These are phyloP conservation scores for Austroboletus niveus DNA, from an alignment of 1,284 basidiomycete species.

Conservation along the genomic window DNA sequence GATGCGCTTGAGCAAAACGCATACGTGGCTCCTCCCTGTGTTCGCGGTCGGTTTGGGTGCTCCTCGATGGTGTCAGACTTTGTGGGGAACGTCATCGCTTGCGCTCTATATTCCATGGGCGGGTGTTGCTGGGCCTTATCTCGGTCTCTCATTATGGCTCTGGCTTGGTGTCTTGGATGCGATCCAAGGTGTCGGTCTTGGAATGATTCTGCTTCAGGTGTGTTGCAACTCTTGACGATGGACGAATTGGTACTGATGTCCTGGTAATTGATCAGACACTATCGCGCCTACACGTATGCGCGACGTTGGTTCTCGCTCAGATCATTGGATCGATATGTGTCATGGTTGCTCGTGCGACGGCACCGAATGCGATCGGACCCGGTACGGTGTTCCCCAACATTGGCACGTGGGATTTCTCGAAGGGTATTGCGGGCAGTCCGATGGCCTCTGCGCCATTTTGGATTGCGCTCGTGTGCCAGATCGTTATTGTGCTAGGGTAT, in stretches of 20 bases:
- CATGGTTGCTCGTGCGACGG: conserved; percentile 84
- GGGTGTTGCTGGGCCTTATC: conserved; percentile 78
- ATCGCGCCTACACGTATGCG: conserved; percentile 89
- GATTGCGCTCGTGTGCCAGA: conserved; percentile 77
- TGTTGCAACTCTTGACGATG: conserved; percentile 4
- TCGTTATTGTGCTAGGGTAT: conserved; percentile 87
- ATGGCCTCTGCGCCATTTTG: conserved; percentile 84
- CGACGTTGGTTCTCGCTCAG: conserved; percentile 85
- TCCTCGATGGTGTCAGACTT: conserved; percentile 91
- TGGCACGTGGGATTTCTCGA: conserved; percentile 80
- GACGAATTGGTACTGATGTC: conserved; percentile 2
- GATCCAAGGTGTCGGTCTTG: conserved; percentile 88
- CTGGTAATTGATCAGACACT: conserved; percentile 53
- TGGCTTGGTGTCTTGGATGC: conserved; percentile 94
- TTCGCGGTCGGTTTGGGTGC: conserved; percentile 92
- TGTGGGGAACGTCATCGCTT: conserved; percentile 87
- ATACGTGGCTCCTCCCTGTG: conserved; percentile 90
- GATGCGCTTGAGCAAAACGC: conserved; percentile 86
- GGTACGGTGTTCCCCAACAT: conserved; percentile 90
- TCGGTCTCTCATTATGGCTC: conserved; percentile 85
- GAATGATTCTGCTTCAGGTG: conserved; percentile 89
- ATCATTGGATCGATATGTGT: conserved; percentile 80
- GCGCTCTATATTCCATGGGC: conserved; percentile 92
- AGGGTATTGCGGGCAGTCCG: conserved; percentile 70
- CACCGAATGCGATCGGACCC: conserved; percentile 80